Evolutionary conservation across 2,329 filamentous ascomycete genomes (phyloP), one percentile per base, ranked within the genome.

Genomic region (Xylariales sp.): DNA sequence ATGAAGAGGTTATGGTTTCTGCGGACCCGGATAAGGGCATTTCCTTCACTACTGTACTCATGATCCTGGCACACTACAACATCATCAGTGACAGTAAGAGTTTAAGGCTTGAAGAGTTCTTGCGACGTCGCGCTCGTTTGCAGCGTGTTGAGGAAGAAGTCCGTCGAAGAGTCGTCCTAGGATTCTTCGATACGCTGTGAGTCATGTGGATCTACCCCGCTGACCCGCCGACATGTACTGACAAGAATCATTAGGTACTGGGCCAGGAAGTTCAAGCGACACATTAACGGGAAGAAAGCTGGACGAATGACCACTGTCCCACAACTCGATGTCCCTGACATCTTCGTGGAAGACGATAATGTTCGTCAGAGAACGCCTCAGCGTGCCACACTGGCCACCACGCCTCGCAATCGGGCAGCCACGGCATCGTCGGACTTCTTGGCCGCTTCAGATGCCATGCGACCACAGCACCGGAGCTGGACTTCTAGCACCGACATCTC

Each of bases 81-180:
- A 89, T 98, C 57, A 98, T 98, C 61, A 95, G 84, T 52, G 93
- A 98, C 64, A 96, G 85, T 69, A 96, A 96, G 73, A 95, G 89
- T 63, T 69, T 98, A 57, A 88, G 88, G 47, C 76, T 98, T 3
- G 93, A 98, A 56, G 93, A 98, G 59, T 98, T 95, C 62, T 66
- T 98, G 43, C 84, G 91, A 44, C 88, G 94, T 27, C 83, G 91
- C 47, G 88, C 90, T 22, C 81, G 91, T 40, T 73, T 98, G 35
- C 91, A 97, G 61, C 84, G 91, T 46, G 91, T 98, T 1, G 88
- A 98, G 54, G 91, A 98, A 63, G 88, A 93, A 51, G 88, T 97
- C 31, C 85, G 88, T 44, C 82, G 94, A 44, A 86, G 91, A 48
- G 82, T 90, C 20, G 93, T 98, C 8, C 78, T 93, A 31, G 89